Percentiles rank a stretch among this genome's conserved stretches.
phyloP scores from a whole-genome alignment of 2,329 filamentous ascomycete species.

The Neofusicoccum umdonicola region DNA sequence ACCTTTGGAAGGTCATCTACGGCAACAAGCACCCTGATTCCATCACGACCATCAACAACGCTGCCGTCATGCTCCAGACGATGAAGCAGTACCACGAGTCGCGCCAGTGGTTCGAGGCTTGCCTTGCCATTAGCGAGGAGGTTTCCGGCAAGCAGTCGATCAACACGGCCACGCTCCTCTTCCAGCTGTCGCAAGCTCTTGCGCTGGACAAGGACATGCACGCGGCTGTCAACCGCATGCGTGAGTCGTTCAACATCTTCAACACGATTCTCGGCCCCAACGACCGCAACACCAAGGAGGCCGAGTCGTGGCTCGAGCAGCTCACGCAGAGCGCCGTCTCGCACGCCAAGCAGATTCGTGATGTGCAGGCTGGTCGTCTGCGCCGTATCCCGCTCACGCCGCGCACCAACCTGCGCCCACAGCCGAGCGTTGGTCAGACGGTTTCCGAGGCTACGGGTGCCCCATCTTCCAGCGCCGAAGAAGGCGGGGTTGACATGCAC shows the following conservation, averaged over 20 bases:
- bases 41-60: conserved; percentile 98
- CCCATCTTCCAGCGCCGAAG: conserved; percentile 37
- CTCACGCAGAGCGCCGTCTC: conserved; percentile 92
- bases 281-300: conserved; percentile 97
- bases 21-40: conserved; percentile 91
- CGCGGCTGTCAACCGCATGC: conserved; percentile 87
- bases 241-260: conserved; percentile 96
- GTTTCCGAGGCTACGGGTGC: conserved; percentile 46
- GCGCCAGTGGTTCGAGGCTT: conserved; percentile 93
- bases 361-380: conserved; percentile 70
- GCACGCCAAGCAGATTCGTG: conserved; percentile 91
- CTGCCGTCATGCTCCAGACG: conserved; percentile 95
- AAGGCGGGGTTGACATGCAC: conserved; percentile 21
- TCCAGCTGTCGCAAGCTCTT: conserved; percentile 94
- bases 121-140: conserved; percentile 81
- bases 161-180: conserved; percentile 90
- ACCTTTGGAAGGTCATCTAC: conserved; percentile 97
- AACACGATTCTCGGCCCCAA: conserved; percentile 78
- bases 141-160: conserved; percentile 87
- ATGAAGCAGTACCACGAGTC: conserved; percentile 94
- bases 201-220: conserved; percentile 96
- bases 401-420: conserved; percentile 58
- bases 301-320: conserved; percentile 93
- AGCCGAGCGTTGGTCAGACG: conserved; percentile 61
- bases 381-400: conserved; percentile 69